A percentile compares a stretch with the other conserved stretches of the same genome.
Conservation (phyloP, 1,139 yeast genomes). For the Scheffersomyces segobiensis region DNA sequence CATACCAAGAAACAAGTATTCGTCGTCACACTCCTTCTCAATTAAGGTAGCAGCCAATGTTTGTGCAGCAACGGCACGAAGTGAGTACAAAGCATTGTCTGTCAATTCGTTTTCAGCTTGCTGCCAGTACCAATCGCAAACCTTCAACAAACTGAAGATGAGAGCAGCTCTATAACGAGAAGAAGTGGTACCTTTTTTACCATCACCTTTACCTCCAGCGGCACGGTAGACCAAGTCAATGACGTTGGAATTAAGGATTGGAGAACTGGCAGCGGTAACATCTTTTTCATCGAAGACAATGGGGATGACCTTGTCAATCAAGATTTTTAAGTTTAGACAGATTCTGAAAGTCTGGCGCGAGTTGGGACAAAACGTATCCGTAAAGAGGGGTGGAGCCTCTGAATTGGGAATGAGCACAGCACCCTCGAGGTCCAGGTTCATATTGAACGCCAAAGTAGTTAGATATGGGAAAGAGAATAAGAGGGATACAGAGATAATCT, state of each 20-base stretch:
- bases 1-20: constrained; percentile 73
- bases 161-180: constrained; percentile 66
- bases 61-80: constrained; percentile 72
- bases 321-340: constrained; percentile 68
- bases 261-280: constrained; percentile 59
- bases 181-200: constrained; percentile 55
- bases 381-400: constrained; percentile 3
- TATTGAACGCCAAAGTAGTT: neutral
- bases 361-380: constrained; percentile 43
- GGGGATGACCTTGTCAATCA: constrained; percentile 73
- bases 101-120: constrained; percentile 62
- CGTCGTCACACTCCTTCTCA: constrained; percentile 57
- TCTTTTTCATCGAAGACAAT: constrained; percentile 53
- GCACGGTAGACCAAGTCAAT: constrained; percentile 64
- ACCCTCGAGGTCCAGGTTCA: constrained; percentile 1
- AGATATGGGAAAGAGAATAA: neutral
- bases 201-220: constrained; percentile 78
- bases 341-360: constrained; percentile 73
- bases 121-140: constrained; percentile 76
- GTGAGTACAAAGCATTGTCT: constrained; percentile 61
- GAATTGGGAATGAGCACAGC: neutral
- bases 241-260: constrained; percentile 61
- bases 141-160: constrained; percentile 69
- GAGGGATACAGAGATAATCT: neutral
- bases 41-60: constrained; percentile 68